phyloP scores from a whole-genome alignment of 306 rosid species.

The Vigna unguiculata region DNA sequence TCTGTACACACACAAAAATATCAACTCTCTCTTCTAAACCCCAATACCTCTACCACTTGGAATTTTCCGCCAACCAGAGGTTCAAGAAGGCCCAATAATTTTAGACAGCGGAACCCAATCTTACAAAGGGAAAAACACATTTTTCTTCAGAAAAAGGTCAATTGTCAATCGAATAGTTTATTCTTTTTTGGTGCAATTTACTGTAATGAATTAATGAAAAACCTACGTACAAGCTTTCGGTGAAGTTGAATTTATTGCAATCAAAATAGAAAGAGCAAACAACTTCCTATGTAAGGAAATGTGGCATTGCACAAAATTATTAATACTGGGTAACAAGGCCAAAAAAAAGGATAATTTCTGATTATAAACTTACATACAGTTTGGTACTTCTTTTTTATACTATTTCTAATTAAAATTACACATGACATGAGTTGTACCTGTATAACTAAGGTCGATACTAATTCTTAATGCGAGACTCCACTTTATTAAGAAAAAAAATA shows the following conservation, averaged over 20 bases:
- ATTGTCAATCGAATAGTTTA: background rate
- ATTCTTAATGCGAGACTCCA: background rate
- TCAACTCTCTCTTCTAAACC: too few species aligned
- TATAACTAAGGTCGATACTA: background rate
- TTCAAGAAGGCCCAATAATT: background rate
- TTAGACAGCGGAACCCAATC: background rate
- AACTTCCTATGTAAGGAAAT: background rate
- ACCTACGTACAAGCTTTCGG: background rate
- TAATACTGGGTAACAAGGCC: background rate
- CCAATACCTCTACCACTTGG: background rate
- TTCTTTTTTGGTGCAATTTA: background rate
- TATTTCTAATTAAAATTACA: constrained; percentile 1
- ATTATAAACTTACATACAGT: background rate
- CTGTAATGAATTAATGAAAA: background rate
- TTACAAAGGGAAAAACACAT: background rate
- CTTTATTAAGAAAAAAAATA: constrained; percentile 9
- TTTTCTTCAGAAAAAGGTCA: background rate
- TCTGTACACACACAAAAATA: background rate
- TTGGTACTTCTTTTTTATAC: background rate
- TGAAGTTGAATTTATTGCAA: background rate
- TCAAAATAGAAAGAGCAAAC: background rate
- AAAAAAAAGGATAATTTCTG: background rate
- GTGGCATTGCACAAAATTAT: background rate
- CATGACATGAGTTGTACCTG: background rate
- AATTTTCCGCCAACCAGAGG: background rate